Conservation (phyloP, 2,329 filamentous ascomycete genomes). For the Ophiostoma piceae region DNA sequence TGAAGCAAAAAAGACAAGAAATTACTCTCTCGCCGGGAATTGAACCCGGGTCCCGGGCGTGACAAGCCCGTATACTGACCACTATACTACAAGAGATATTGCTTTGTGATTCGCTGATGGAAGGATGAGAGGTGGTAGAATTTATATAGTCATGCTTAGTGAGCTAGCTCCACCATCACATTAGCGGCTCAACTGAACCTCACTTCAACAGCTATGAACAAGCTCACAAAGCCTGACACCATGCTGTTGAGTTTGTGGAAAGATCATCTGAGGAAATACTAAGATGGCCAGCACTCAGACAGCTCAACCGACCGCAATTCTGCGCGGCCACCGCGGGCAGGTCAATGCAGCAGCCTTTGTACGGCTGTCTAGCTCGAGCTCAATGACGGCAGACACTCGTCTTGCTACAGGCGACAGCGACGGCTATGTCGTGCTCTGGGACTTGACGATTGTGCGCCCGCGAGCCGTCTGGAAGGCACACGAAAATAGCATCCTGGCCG, state of each 20-base stretch:
- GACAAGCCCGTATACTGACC: slow-evolving; percentile 16
- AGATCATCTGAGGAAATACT: neutral
- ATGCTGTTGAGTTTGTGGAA: neutral
- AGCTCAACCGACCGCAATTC: slow-evolving; percentile 47
- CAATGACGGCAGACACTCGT: slow-evolving; percentile 59
- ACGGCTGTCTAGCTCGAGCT: slow-evolving; percentile 44
- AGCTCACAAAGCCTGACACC: neutral
- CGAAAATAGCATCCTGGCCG: slow-evolving; percentile 66
- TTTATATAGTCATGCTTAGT: neutral
- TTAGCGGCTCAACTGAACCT: neutral
- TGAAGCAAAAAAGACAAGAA: neutral
- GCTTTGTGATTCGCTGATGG: neutral
- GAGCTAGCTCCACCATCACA: neutral
- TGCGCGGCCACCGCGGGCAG: slow-evolving; percentile 41
- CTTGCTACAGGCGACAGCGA: slow-evolving; percentile 85
- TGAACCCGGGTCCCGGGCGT: slow-evolving; percentile 15
- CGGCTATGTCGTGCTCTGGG: slow-evolving; percentile 84
- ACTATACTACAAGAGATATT: slow-evolving; percentile 15
- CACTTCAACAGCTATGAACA: neutral
- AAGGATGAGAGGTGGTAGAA: neutral
- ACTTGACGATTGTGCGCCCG: slow-evolving; percentile 72
- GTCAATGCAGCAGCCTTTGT: slow-evolving; percentile 14
- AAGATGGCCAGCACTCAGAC: neutral
- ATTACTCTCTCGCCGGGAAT: slow-evolving; percentile 15
- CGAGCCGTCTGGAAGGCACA: slow-evolving; percentile 85